Conservation (phyloP, 2,329 filamentous ascomycete species). For the Xenoacremonium recifei region DNA sequence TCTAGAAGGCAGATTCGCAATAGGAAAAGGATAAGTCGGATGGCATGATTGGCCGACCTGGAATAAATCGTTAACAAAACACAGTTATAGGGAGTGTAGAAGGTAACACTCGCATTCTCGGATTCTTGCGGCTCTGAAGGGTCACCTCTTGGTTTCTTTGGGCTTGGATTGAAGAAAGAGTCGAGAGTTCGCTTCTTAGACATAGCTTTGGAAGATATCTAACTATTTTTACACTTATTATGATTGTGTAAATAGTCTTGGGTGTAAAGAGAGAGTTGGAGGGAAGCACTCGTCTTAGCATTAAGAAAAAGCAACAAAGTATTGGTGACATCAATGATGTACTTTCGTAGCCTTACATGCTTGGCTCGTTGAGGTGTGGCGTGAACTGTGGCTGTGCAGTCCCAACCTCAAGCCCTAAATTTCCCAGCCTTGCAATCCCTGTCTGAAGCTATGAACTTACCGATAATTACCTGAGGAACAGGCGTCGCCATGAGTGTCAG, state of each 20-base stretch:
- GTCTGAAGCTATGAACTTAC: slow-evolving; percentile 13
- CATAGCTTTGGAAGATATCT: no score
- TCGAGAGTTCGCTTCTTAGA: slow-evolving; percentile 58
- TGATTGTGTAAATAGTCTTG: no score
- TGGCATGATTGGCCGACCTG: slow-evolving; percentile 38
- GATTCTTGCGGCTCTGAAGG: background rate
- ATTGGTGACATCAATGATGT: no score
- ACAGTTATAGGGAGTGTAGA: no score
- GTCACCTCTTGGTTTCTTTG: slow-evolving; percentile 24
- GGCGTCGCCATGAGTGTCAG: slow-evolving; percentile 33
- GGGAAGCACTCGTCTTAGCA: no score
- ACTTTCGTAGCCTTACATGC: no score
- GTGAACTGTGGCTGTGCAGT: slow-evolving; percentile 18
- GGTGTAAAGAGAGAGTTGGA: no score
- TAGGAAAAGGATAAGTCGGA: slow-evolving; percentile 49
- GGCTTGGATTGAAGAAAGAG: slow-evolving; percentile 55
- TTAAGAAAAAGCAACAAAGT: no score
- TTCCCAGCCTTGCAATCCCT: slow-evolving; percentile 29
- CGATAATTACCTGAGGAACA: slow-evolving; percentile 19
- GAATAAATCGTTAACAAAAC: slow-evolving; percentile 2
- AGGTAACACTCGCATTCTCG: slow-evolving; percentile 7
- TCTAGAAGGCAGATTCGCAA: slow-evolving; percentile 40
- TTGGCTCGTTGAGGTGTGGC: slow-evolving; percentile 20
- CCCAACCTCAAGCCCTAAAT: slow-evolving; percentile 23
- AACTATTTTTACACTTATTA: no score